Percentiles rank a stretch among this genome's conserved stretches.
These are phyloP conservation scores for Geopyxis carbonaria DNA, from an alignment of 495 filamentous ascomycete species.

Conservation along the genomic window DNA sequence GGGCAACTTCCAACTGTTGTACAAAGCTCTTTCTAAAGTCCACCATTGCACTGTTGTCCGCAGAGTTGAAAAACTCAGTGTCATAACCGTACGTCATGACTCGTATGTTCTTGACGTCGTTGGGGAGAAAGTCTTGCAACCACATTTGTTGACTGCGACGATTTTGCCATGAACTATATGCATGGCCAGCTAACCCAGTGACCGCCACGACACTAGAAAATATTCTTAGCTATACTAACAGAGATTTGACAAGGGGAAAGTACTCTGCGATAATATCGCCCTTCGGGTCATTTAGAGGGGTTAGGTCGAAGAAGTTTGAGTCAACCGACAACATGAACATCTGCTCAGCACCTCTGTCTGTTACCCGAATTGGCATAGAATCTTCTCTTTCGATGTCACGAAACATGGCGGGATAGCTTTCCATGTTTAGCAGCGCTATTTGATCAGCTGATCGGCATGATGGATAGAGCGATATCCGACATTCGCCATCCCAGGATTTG, in stretches of 20 bases:
- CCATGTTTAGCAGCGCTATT: background rate
- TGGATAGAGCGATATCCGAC: background rate
- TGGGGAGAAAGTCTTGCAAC: conserved; percentile 8
- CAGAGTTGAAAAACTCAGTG: background rate
- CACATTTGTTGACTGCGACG: conserved; percentile 1
- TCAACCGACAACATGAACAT: background rate
- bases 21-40: conserved; percentile 2
- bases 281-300: conserved; percentile 6
- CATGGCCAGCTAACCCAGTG: conserved; percentile 1
- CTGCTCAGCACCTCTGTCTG: background rate
- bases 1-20: conserved; percentile 2
- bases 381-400: background rate
- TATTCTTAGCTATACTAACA: background rate
- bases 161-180: conserved; percentile 3
- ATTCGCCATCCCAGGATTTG: background rate
- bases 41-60: background rate
- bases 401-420: background rate
- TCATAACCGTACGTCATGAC: conserved; percentile 14
- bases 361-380: background rate
- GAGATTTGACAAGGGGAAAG: background rate
- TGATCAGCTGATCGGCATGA: background rate
- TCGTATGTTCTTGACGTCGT: conserved; percentile 2
- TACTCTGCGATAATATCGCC: conserved; percentile 6
- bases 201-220: conserved; percentile 3
- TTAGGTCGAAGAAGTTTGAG: conserved; percentile 5